Evolutionary conservation across 164 flowering plant genomes (phyloP), one percentile per base, ranked within the genome.

Genomic region (Aristolochia contorta): DNA sequence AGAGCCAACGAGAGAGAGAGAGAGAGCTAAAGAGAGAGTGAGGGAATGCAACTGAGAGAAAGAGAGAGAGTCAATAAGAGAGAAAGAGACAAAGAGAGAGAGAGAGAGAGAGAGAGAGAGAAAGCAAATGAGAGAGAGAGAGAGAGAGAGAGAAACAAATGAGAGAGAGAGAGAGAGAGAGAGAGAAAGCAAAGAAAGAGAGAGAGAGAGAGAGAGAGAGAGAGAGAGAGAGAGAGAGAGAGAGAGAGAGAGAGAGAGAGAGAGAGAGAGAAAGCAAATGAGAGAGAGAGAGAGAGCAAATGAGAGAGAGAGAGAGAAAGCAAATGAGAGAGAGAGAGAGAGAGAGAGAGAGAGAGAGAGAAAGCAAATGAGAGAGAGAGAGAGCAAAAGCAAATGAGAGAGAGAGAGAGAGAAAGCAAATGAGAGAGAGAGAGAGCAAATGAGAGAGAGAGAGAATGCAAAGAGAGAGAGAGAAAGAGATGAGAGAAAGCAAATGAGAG

Each of bases 301-400:
- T 2, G 27, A 53, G 27, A 23, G 27, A 22, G 55, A 53, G 22
- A 53, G 56, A 23, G 12, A 22, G 16, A 78, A n/a, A n/a, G n/a
- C n/a, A n/a, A n/a, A n/a, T n/a, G 52, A 48, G n/a, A 19, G 16
- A 13, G 20, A 12, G 16, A 53, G 56, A 53, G 14, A n/a, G 12
- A 47, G 24, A 20, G 45, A 21, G 22, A 4, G 25, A 12, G 50
- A 54, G 50, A 20, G 33, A 14, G n/a, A 64, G 18, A 12, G 7
- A 13, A 45, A 18, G 0, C 54, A 20, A 4, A 4, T 18, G 2
- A 4, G 20, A 30, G 22, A 47, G 12, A 13, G 52, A 47, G 53
- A 9, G 55, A 21, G 55, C n/a, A n/a, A n/a, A n/a, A 53, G 27
- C n/a, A n/a, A n/a, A n/a, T n/a, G n/a, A n/a, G n/a, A n/a, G n/a